Conservation (phyloP, 2,329 filamentous ascomycete genomes). For the Volutella citrinella region DNA sequence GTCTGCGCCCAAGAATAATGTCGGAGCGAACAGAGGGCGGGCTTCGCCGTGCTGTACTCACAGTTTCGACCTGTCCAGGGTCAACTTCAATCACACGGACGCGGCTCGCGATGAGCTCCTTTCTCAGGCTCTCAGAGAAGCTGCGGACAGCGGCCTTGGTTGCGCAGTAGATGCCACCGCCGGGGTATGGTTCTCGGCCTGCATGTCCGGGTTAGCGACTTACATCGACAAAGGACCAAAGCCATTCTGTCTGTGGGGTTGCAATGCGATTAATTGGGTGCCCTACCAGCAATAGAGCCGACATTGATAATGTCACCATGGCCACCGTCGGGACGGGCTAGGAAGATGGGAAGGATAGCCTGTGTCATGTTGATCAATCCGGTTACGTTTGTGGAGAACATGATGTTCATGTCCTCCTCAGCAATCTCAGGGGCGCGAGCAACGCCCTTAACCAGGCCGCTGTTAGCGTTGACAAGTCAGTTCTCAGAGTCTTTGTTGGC, state of each 20-base stretch:
- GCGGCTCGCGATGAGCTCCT: conserved; percentile 76
- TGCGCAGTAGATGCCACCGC: conserved; percentile 89
- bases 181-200: conserved; percentile 76
- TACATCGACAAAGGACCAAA: neutral
- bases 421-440: conserved; percentile 81
- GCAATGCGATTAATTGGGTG: neutral
- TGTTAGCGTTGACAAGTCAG: conserved; percentile 32
- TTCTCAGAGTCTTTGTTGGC: neutral
- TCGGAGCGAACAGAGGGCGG: neutral
- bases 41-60: conserved; percentile 32
- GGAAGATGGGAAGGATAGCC: conserved; percentile 79
- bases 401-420: conserved; percentile 76
- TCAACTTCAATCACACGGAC: conserved; percentile 87
- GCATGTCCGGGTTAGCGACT: neutral
- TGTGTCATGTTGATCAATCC: conserved; percentile 97
- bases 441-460: conserved; percentile 84
- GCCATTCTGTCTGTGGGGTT: neutral
- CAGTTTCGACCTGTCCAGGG: conserved; percentile 89
- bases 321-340: conserved; percentile 70
- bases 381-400: conserved; percentile 92
- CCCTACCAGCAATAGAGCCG: conserved; percentile 76
- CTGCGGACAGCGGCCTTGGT: conserved; percentile 85
- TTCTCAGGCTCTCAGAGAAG: conserved; percentile 80
- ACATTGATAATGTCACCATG: conserved; percentile 93
- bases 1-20: conserved; percentile 9